These are phyloP conservation scores for Jackrogersella minutella DNA, from an alignment of 495 filamentous ascomycete genomes.

Conservation along the genomic window DNA sequence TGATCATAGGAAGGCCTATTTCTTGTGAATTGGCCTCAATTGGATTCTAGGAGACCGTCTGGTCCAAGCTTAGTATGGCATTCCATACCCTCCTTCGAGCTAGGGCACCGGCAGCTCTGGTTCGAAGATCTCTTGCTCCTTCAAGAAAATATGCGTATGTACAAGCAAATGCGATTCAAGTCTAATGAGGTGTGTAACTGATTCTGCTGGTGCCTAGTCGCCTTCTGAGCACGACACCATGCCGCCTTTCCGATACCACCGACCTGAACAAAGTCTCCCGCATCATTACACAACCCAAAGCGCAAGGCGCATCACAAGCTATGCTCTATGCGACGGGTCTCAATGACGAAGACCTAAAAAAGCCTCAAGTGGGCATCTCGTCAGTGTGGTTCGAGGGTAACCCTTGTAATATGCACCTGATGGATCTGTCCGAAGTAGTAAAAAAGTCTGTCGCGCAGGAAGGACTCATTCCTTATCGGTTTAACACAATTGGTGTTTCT, in stretches of 20 bases:
- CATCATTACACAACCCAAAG: slow-evolving; percentile 90
- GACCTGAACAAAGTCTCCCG: slow-evolving; percentile 83
- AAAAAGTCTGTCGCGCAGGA: slow-evolving; percentile 84
- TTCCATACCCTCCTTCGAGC: slow-evolving; percentile 50
- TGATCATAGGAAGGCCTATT: not conserved
- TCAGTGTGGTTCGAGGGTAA: slow-evolving; percentile 92
- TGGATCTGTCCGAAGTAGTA: slow-evolving; percentile 84
- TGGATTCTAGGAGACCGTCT: slow-evolving; percentile 16
- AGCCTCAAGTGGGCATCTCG: slow-evolving; percentile 95
- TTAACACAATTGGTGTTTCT: slow-evolving; percentile 97
- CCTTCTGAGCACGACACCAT: slow-evolving; percentile 49
- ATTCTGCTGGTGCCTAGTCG: slow-evolving; percentile 45
- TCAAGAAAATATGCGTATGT: slow-evolving; percentile 52
- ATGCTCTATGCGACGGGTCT: slow-evolving; percentile 98
- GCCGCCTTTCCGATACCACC: slow-evolving; percentile 54
- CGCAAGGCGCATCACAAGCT: slow-evolving; percentile 96
- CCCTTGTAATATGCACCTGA: slow-evolving; percentile 98
- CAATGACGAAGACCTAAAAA: slow-evolving; percentile 82
- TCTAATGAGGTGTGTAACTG: slow-evolving; percentile 2
- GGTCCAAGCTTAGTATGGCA: slow-evolving; percentile 44
- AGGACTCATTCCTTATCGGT: slow-evolving; percentile 84
- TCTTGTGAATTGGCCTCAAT: slow-evolving; percentile 22
- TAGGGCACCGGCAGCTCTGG: slow-evolving; percentile 52
- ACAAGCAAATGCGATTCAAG: not conserved
- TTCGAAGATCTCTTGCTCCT: slow-evolving; percentile 43